Percentiles rank a stretch among this genome's conserved stretches.
Conservation (phyloP, 2,329 filamentous ascomycete species). For the Laburnicola sp. region DNA sequence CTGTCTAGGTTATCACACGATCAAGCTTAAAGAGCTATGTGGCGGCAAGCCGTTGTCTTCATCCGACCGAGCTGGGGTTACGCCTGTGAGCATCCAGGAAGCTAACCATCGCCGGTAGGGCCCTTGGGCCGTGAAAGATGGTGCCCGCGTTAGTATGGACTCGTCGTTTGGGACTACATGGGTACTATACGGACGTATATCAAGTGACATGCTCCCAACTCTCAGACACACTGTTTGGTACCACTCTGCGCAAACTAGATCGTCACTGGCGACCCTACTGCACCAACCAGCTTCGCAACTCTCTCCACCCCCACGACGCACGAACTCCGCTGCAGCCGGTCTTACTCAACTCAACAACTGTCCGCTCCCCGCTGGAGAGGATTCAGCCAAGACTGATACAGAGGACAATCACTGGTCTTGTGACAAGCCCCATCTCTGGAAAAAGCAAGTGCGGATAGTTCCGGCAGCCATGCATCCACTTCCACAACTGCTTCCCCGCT, state of each 20-base stretch:
- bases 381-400: conserved; percentile 37
- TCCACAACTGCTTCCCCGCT: conserved; percentile 23
- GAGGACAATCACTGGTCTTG: conserved; percentile 38
- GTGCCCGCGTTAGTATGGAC: conserved; percentile 29
- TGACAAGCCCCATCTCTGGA: conserved; percentile 30
- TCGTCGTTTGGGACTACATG: conserved; percentile 29
- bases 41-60: conserved; percentile 2
- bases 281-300: conserved; percentile 26
- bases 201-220: conserved; percentile 22
- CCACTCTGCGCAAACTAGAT: conserved; percentile 22
- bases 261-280: conserved; percentile 19
- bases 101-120: conserved; percentile 26
- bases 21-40: conserved; percentile 2
- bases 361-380: conserved; percentile 23
- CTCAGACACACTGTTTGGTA: conserved; percentile 15
- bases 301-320: conserved; percentile 36
- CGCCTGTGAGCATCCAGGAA: conserved; percentile 22
- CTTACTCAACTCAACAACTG: conserved; percentile 22
- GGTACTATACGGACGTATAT: conserved; percentile 40
- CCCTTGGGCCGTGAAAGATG: conserved; percentile 30
- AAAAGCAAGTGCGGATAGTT: conserved; percentile 27
- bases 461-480: conserved; percentile 28
- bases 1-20: background rate
- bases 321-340: conserved; percentile 30
- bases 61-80: conserved; percentile 4